phyloP scores from a whole-genome alignment of 306 rosid genomes.

The Cicer cuneatum region DNA sequence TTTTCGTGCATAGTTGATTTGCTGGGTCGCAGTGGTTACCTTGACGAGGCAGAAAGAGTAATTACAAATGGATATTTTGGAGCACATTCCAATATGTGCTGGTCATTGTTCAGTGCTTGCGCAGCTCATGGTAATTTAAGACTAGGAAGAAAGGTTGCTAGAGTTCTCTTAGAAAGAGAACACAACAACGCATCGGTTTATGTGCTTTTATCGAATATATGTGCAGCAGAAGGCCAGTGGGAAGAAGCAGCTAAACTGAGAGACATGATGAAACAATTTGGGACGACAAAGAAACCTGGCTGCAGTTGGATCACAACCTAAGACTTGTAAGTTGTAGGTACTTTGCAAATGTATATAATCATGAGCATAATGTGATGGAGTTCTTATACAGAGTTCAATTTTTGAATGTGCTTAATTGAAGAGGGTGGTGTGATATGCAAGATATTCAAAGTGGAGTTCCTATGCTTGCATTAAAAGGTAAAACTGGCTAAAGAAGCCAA shows the following conservation, averaged over 20 bases:
- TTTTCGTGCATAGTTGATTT: conserved; percentile 82
- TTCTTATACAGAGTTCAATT: conserved; percentile 22
- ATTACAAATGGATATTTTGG: conserved; percentile 56
- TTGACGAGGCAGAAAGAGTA: conserved; percentile 73
- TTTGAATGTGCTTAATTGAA: conserved; percentile 17
- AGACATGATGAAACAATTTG: conserved; percentile 53
- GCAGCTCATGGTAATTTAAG: conserved; percentile 75
- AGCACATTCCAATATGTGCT: conserved; percentile 68
- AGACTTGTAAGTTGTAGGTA: conserved; percentile 29
- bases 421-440: conserved; percentile 17
- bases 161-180: conserved; percentile 66
- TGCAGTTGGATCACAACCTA: conserved; percentile 71
- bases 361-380: conserved; percentile 24
- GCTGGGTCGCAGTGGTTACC: conserved; percentile 73
- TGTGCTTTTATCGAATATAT: conserved; percentile 77
- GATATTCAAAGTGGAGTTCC: conserved; percentile 28
- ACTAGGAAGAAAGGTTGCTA: conserved; percentile 67
- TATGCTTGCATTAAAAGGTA: conserved; percentile 12
- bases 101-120: conserved; percentile 88
- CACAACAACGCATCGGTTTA: conserved; percentile 67
- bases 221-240: conserved; percentile 78
- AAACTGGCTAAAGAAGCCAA: conserved; percentile 1
- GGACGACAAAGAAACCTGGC: conserved; percentile 67
- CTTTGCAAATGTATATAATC: conserved; percentile 15
- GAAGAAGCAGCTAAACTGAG: conserved; percentile 76